phyloP scores from a whole-genome alignment of 129 eudicot species.

The Arctium lappa region DNA sequence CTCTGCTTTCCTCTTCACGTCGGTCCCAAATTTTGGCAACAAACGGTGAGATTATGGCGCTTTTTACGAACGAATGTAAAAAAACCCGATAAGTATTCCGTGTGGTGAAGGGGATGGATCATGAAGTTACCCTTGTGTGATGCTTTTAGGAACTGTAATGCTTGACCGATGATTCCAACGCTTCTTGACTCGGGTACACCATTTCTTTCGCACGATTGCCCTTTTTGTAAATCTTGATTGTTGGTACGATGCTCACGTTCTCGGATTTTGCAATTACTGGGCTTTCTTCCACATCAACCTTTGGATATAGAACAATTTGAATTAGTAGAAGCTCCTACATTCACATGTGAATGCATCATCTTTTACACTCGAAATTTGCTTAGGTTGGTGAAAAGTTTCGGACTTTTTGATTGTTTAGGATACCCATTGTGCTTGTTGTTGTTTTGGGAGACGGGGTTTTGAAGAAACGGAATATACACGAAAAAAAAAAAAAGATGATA shows the following conservation, averaged over 20 bases:
- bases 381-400: not conserved
- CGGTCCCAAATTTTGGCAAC: not conserved
- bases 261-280: slow-evolving; percentile 47
- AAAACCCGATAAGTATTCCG: not conserved
- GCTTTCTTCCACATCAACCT: slow-evolving; percentile 67
- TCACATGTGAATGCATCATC: not conserved
- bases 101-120: not conserved
- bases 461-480: not conserved
- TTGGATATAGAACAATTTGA: not conserved
- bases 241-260: slow-evolving; percentile 54
- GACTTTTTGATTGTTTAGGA: not conserved
- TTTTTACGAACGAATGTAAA: not conserved
- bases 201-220: slow-evolving; percentile 58
- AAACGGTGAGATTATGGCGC: not conserved
- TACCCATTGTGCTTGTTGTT: not conserved
- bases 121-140: not conserved
- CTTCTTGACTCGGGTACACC: slow-evolving; percentile 54
- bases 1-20: not conserved
- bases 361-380: not conserved
- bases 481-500: not conserved
- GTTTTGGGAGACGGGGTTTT: slow-evolving; percentile 4
- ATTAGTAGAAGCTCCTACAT: not conserved
- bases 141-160: slow-evolving; percentile 43
- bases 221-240: slow-evolving; percentile 55
- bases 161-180: slow-evolving; percentile 61